A percentile compares a stretch with the other conserved stretches of the same genome.
Conservation (phyloP, 2,329 filamentous ascomycete genomes). For the Exophiala spinifera region DNA sequence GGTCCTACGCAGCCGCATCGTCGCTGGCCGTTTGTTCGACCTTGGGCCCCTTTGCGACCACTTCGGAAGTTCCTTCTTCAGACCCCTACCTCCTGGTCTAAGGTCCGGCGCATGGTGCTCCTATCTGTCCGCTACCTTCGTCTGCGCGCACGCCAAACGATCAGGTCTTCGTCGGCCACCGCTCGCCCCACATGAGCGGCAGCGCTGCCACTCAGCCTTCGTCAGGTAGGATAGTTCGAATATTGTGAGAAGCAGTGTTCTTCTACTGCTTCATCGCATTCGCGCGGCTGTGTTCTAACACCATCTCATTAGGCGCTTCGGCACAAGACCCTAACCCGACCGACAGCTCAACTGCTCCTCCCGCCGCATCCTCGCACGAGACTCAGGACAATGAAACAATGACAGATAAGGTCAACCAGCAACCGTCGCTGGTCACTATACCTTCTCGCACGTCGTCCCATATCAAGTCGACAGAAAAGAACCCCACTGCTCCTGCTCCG, state of each 20-base stretch:
- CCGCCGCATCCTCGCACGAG: conserved; percentile 4
- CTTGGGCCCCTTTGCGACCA: conserved; percentile 12
- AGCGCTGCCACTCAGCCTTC: conserved; percentile 28
- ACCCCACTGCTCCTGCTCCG: conserved; percentile 7
- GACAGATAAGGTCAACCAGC: conserved; percentile 22
- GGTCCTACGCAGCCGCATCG: conserved; percentile 12
- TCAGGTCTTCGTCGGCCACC: conserved; percentile 24
- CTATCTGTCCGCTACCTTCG: conserved; percentile 3
- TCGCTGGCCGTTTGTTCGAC: conserved; percentile 5
- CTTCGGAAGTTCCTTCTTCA: conserved; percentile 5
- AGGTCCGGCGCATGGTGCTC: conserved; percentile 14
- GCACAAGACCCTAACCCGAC: conserved; percentile 8
- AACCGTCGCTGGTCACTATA: conserved; percentile 24
- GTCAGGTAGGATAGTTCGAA: conserved; percentile 23
- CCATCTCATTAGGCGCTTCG: conserved; percentile 15
- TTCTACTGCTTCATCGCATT: conserved; percentile 14
- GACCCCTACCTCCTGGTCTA: background rate
- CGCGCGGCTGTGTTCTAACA: conserved; percentile 15
- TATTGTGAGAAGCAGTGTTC: conserved; percentile 9
- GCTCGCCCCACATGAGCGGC: conserved; percentile 32
- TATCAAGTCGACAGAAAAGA: conserved; percentile 13
- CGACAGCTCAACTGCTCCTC: conserved; percentile 12
- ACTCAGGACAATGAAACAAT: conserved; percentile 17
- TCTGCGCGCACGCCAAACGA: conserved; percentile 18
- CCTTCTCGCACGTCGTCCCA: conserved; percentile 28